Percentiles rank a stretch among this genome's conserved stretches.
Conservation (phyloP, 2,329 filamentous ascomycete species). For the Metarhizium album region DNA sequence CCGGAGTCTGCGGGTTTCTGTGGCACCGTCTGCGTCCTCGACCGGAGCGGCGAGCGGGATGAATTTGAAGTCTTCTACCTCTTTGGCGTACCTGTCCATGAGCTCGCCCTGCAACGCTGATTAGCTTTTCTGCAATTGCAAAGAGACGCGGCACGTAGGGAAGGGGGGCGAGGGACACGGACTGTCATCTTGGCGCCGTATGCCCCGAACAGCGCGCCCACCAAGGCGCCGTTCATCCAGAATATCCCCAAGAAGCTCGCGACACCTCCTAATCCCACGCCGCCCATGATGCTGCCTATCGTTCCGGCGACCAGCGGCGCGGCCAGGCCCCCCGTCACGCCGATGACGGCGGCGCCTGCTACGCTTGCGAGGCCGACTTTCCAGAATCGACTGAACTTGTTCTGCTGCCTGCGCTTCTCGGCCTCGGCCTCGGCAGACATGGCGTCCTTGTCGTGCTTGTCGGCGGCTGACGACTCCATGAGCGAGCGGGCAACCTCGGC, state of each 20-base stretch:
- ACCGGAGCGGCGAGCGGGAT: conserved; percentile 51
- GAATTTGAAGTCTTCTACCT: conserved; percentile 75
- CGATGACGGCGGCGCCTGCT: conserved; percentile 81
- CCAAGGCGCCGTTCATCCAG: conserved; percentile 74
- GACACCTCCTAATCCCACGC: conserved; percentile 73
- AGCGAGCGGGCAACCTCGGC: conserved; percentile 65
- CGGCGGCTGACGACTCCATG: conserved; percentile 48
- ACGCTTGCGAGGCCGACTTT: conserved; percentile 86
- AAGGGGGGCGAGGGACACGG: conserved; percentile 9
- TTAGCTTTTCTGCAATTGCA: background rate
- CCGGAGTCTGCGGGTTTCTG: conserved; percentile 45
- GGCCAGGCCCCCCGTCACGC: conserved; percentile 82
- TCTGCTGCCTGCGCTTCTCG: conserved; percentile 60
- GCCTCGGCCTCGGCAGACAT: conserved; percentile 71
- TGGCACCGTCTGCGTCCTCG: conserved; percentile 8
- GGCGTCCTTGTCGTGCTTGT: conserved; percentile 26
- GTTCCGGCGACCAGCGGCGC: conserved; percentile 81
- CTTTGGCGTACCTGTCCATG: conserved; percentile 78
- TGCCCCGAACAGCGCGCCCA: conserved; percentile 80
- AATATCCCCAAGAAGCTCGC: conserved; percentile 79
- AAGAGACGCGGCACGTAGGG: no score
- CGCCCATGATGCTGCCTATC: conserved; percentile 74
- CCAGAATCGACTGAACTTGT: conserved; percentile 63
- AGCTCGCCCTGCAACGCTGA: conserved; percentile 55
- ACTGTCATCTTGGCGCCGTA: conserved; percentile 68